phyloP scores from a whole-genome alignment of 495 filamentous ascomycete genomes.

The Amphirosellinia nigrospora region DNA sequence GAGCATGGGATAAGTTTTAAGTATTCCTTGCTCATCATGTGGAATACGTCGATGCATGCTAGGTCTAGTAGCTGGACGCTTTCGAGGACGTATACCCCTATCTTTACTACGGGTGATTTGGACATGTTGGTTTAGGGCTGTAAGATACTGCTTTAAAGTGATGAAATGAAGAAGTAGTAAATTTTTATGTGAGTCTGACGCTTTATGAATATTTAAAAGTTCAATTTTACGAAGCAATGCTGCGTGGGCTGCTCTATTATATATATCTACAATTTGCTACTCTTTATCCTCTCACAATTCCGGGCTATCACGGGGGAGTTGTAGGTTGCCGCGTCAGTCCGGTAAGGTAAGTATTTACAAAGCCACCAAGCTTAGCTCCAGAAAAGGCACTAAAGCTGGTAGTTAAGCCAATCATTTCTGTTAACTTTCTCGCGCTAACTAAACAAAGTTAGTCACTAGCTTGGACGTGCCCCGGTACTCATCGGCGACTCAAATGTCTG shows the following conservation, averaged over 20 bases:
- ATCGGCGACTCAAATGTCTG: constrained; percentile 1
- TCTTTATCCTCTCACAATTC: not conserved
- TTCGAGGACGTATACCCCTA: constrained; percentile 48
- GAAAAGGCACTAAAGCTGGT: not conserved
- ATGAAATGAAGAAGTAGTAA: not conserved
- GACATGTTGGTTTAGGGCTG: not conserved
- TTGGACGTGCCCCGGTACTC: not conserved
- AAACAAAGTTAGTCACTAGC: not conserved
- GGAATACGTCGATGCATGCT: constrained; percentile 55
- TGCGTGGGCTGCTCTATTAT: constrained; percentile 1
- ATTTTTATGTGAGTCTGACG: not conserved
- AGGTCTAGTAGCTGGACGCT: constrained; percentile 56
- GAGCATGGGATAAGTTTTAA: constrained; percentile 31
- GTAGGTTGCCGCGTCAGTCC: not conserved
- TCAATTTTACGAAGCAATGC: not conserved
- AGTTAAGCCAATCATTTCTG: not conserved
- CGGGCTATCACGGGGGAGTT: constrained; percentile 17
- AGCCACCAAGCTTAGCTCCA: not conserved
- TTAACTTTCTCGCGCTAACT: not conserved
- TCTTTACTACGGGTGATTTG: constrained; percentile 19
- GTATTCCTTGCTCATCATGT: constrained; percentile 53
- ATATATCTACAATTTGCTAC: no score
- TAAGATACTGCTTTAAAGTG: not conserved
- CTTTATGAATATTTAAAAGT: not conserved
- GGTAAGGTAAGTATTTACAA: constrained; percentile 24